phyloP scores from a whole-genome alignment of 2,329 filamentous ascomycete genomes.

The Ophiocordyceps camponoti-saundersi region DNA sequence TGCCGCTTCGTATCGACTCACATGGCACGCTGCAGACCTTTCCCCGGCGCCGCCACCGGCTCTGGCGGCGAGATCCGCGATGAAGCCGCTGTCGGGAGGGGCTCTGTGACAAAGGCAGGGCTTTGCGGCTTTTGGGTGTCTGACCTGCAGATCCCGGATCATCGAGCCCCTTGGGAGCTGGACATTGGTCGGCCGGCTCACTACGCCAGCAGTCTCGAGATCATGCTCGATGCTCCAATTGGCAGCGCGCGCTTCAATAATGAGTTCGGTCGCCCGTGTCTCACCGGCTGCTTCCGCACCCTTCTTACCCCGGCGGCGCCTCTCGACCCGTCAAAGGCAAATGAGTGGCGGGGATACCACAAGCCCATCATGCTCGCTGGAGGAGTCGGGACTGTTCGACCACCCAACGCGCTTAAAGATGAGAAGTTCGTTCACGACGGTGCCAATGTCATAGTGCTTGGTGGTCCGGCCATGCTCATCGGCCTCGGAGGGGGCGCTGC shows the following conservation, averaged over 20 bases:
- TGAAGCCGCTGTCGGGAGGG: conserved; percentile 83
- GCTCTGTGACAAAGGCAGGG: conserved; percentile 84
- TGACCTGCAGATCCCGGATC: conserved; percentile 75
- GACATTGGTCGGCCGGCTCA: conserved; percentile 81
- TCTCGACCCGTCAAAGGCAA: conserved; percentile 22
- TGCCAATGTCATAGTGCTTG: conserved; percentile 83
- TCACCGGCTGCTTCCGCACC: conserved; percentile 82
- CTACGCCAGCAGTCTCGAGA: conserved; percentile 85
- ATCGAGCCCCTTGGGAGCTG: conserved; percentile 74
- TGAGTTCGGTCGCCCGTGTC: conserved; percentile 82
- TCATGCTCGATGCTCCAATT: conserved; percentile 94
- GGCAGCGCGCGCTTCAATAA: conserved; percentile 95
- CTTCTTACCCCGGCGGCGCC: conserved; percentile 39
- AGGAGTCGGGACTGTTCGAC: conserved; percentile 80
- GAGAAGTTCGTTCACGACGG: conserved; percentile 63
- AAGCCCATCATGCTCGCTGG: conserved; percentile 99
- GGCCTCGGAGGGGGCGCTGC: conserved; percentile 90
- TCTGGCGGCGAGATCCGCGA: conserved; percentile 92
- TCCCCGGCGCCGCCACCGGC: conserved; percentile 82
- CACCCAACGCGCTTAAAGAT: conserved; percentile 79
- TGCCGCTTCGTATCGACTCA: background rate
- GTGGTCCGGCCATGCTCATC: conserved; percentile 94
- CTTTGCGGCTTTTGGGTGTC: conserved; percentile 90
- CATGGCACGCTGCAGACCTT: conserved; percentile 30
- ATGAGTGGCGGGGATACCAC: conserved; percentile 65